Base-by-base conservation (phyloP, 129 eudicot species). In the Centaurea solstitialis region DNA sequence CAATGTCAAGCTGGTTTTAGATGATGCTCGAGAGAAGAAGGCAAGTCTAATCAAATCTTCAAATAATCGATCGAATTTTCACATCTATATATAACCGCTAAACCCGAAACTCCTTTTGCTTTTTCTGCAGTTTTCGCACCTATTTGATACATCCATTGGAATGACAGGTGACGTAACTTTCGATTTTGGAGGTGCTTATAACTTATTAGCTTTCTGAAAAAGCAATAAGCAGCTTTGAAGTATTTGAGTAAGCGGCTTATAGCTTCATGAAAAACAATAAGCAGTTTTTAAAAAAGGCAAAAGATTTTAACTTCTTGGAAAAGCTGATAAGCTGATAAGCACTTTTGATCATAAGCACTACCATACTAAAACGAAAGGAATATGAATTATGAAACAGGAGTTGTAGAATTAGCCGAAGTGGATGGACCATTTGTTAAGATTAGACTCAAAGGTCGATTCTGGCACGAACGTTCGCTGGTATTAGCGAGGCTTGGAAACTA, bases 341-440 rank as follows among this genome's bases (percentile, higher is more conserved):
- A 26, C 30, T 26, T 26, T 26, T 26, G 30, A 26, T 26, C 30
- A 26, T 26, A 26, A 26, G 30, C 30, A 26, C 30, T 76, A 33
- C 61, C 1, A 62, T 28, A 30, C 12, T 74, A 4, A 28, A 59
- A 21, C 15, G 66, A 68, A 40, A 41, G 18, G 9, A n/a, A 26
- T 37, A 7, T 71, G 74, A 40, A 30, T 37, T 57, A 79, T 45
- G 37, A n/a, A 75, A 35, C 87, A 89, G 97, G 95, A 70, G 89
- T 88, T 71, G 98, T 89, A 24, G 98, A 94, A 73, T 84, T 94
- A 50, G 96, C 90, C 43, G 98, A 92, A 69, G 73, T 94, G 1
- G 97, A 94, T 75, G 98, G 97, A 30, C 94, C 98, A 0, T 92
- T 87, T 82, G 97, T 94, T 76, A 94, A 87, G 88, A 88, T 94